Percentiles rank a stretch among this genome's conserved stretches.
Evolutionary conservation across 495 filamentous ascomycete genomes (phyloP).

Genomic region (Recurvomyces mirabilis): DNA sequence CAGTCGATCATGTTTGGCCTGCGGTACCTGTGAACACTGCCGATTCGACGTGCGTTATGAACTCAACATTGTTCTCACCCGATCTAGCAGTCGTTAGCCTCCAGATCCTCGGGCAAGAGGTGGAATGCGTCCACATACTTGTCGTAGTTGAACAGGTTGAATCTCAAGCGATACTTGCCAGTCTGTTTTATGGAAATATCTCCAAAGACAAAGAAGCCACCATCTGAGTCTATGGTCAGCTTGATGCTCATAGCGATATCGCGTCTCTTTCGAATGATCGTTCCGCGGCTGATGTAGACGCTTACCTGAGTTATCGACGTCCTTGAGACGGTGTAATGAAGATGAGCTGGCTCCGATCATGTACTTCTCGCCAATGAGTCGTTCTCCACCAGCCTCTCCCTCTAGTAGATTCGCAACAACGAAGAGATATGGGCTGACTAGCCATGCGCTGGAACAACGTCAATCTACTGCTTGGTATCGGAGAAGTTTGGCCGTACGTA

Average conservation of each 20-base stretch:
- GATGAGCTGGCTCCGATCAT: conserved; percentile 78
- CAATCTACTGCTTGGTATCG: not conserved
- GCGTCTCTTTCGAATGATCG: no score
- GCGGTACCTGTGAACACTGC: no score
- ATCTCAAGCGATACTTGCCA: conserved; percentile 68
- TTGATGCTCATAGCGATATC: no score
- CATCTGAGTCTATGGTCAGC: conserved; percentile 48
- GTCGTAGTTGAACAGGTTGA: conserved; percentile 76
- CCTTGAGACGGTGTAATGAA: conserved; percentile 85
- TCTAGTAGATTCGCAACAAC: conserved; percentile 62
- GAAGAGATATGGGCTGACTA: conserved; percentile 66
- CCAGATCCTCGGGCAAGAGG: no score
- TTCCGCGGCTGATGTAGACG: no score
- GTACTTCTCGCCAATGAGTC: conserved; percentile 39
- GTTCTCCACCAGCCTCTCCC: conserved; percentile 42
- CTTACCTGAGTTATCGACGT: conserved; percentile 68
- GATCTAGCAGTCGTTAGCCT: no score
- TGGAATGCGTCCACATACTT: conserved; percentile 55
- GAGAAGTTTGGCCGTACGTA: no score
- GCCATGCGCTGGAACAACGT: conserved; percentile 2
- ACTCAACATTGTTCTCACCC: no score
- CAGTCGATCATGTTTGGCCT: not conserved
- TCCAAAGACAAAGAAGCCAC: conserved; percentile 93
- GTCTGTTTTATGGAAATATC: conserved; percentile 79
- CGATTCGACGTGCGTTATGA: no score